Evolutionary conservation across 305 asterid genomes (phyloP).

Genomic region (Fraxinus ornus): DNA sequence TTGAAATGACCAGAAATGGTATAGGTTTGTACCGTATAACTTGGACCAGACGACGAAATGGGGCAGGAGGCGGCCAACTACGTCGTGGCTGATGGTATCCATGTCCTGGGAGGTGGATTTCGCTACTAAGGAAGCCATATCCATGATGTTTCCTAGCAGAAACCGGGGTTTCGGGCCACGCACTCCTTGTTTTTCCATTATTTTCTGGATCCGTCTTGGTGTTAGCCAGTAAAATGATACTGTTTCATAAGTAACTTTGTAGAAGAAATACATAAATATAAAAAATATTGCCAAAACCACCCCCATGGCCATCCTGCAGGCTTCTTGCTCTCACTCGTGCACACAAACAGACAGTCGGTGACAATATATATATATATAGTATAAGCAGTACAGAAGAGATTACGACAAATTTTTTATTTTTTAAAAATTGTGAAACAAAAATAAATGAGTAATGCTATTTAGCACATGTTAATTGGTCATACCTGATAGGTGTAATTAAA

Average conservation of each 20-base stretch:
- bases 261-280: constrained; percentile 8
- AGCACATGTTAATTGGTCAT: too few relatives aligned
- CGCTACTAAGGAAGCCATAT: constrained; percentile 57
- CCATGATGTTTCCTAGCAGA: constrained; percentile 70
- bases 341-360: not conserved
- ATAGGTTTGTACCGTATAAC: constrained; percentile 46
- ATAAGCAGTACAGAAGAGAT: not conserved
- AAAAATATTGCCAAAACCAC: constrained; percentile 13
- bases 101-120: constrained; percentile 63
- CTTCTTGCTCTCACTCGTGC: not conserved
- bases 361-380: constrained; percentile 19
- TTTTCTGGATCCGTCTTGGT: constrained; percentile 71
- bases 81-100: constrained; percentile 61
- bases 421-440: not conserved
- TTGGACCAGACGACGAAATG: constrained; percentile 76
- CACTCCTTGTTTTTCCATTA: constrained; percentile 80
- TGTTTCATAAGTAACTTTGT: constrained; percentile 42
- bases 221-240: constrained; percentile 59
- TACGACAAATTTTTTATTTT: not conserved
- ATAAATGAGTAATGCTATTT: too few relatives aligned
- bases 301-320: constrained; percentile 32
- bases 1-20: not conserved
- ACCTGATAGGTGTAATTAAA: too few relatives aligned
- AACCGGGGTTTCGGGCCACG: constrained; percentile 81
- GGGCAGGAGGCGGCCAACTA: constrained; percentile 80